Evolutionary conservation across 1,284 basidiomycete species (phyloP).

Genomic region (Athelia sp.): DNA sequence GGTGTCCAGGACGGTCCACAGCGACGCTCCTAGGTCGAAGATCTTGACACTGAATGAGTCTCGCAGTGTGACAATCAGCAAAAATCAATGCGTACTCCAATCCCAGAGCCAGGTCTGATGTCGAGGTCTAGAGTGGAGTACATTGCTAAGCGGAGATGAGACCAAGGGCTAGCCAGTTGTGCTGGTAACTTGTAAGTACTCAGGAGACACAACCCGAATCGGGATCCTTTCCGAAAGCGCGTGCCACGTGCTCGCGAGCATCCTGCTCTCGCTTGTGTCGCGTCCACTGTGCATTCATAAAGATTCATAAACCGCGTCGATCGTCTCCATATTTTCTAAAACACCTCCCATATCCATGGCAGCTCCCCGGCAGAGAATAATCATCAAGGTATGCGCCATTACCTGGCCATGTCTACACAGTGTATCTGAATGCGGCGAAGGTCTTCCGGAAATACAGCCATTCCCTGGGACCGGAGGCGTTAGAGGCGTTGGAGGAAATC

Average conservation of each 20-base stretch:
- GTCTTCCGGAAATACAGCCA: slow-evolving; percentile 82
- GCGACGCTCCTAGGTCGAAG: slow-evolving; percentile 56
- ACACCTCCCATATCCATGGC: background rate
- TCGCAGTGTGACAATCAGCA: slow-evolving; percentile 5
- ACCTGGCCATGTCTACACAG: too few species aligned
- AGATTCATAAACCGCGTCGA: too few species aligned
- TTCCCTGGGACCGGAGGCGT: slow-evolving; percentile 71
- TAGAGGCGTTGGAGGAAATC: slow-evolving; percentile 65
- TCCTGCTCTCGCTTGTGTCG: too few species aligned
- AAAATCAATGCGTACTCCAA: slow-evolving; percentile 69
- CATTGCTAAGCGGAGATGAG: too few species aligned
- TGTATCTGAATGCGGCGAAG: too few species aligned
- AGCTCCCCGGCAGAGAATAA: slow-evolving; percentile 44
- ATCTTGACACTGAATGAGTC: background rate
- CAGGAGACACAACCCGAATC: too few species aligned
- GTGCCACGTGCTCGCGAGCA: too few species aligned
- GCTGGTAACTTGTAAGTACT: too few species aligned
- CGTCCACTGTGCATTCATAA: too few species aligned
- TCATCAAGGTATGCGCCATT: slow-evolving; percentile 50
- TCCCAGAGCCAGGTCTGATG: slow-evolving; percentile 69
- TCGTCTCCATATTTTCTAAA: too few species aligned
- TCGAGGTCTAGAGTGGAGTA: slow-evolving; percentile 73
- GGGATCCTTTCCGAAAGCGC: too few species aligned
- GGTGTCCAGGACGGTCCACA: slow-evolving; percentile 77
- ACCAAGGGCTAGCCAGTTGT: too few species aligned